Evolutionary conservation across 345 rosid genomes (phyloP), one percentile per base, ranked within the genome.

Genomic region (Conringia planisiliqua): DNA sequence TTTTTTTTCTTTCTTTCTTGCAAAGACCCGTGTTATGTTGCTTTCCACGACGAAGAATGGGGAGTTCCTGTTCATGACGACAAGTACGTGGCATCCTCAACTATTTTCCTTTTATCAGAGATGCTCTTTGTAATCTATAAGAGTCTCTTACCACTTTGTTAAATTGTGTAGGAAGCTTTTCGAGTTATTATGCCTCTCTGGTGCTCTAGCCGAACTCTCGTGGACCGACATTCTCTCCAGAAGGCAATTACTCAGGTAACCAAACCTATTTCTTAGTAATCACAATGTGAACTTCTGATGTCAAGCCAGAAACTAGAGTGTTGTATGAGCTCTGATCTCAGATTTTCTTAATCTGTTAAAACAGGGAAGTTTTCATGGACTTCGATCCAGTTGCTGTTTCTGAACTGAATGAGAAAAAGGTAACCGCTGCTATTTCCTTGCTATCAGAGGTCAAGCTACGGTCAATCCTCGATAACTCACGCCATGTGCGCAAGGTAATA

Each of bases 11-110:
- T 48, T 58, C 1, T 0, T 61, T 35, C 54, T 63, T 66, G 68
- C 42, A 68, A 54, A 89, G 93, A 86, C 51, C 85, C 83, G 2
- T 70, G 57, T 43, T 88, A 92, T 78, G 84, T 81, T 60, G 82
- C 90, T 72, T 91, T 91, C 75, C 96, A 92, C 29, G 97, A 92
- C 74, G 93, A 92, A 82, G 97, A 92, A 86, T 92, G 96, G 97
- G 97, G 96, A 82, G 85, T 85, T 76, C 88, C 88, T 17, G 83
- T 83, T 54, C 92, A 88, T 61, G 92, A 91, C 13, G 93, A 92
- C 84, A 92, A 83, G 97, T 89, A 88, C 5, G 90, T 79, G 42
- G 14, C 51, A 4, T 39, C 17, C 44, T 73, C 38, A 64, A 32
- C 46, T 51, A 39, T 32, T 16, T 40, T 57, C 20, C 36, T 56